Evolutionary conservation across 371 early-diverging fungal genomes (phyloP).

Genomic region (Mucor plumbeus): DNA sequence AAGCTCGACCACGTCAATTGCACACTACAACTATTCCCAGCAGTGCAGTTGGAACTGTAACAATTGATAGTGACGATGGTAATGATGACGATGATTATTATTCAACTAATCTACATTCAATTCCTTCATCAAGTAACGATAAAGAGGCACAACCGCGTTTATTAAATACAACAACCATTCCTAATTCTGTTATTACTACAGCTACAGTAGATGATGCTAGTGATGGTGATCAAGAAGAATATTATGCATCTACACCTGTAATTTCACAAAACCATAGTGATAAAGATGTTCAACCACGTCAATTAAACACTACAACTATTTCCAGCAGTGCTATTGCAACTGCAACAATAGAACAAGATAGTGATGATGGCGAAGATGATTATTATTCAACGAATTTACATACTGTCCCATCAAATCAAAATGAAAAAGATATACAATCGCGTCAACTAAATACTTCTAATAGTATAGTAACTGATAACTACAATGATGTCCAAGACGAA

Average conservation of each 20-base stretch:
- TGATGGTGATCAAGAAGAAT: background rate
- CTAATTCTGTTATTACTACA: background rate
- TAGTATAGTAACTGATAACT: background rate
- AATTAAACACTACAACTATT: background rate
- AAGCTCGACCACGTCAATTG: background rate
- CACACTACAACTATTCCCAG: background rate
- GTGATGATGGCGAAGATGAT: background rate
- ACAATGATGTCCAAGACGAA: background rate
- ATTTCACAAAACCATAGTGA: background rate
- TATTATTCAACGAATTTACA: background rate
- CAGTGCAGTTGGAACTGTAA: background rate
- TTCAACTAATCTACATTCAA: background rate
- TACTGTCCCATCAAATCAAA: background rate
- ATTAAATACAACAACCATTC: background rate
- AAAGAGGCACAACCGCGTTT: background rate
- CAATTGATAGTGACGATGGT: background rate
- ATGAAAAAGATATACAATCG: background rate
- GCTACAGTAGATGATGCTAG: background rate
- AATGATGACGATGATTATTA: background rate
- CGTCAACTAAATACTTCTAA: background rate
- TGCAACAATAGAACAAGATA: background rate
- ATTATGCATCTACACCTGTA: too few relatives aligned
- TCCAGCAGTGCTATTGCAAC: background rate
- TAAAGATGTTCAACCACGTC: background rate
- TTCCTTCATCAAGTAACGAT: background rate